phyloP scores from a whole-genome alignment of 2,329 filamentous ascomycete species.

The Colletotrichum truncatum region DNA sequence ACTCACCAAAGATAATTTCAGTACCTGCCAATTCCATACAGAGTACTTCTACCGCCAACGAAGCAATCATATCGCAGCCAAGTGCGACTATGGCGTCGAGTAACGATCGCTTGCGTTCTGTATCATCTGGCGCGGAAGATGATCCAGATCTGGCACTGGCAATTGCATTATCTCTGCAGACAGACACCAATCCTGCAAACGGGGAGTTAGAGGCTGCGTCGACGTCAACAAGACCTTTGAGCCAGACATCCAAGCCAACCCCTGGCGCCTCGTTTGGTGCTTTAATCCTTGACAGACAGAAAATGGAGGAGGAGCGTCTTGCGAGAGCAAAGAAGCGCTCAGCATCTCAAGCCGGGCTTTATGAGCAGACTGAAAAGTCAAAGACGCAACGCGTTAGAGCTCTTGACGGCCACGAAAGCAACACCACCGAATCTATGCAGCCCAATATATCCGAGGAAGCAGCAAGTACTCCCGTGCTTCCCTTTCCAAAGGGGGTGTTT shows the following conservation, averaged over 20 bases:
- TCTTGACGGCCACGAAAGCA: not conserved
- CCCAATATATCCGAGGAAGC: not conserved
- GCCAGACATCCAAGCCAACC: not conserved
- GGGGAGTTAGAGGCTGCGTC: not conserved
- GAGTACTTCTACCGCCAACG: no score
- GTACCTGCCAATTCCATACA: no score
- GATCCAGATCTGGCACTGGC: slow-evolving; percentile 69
- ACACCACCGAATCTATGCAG: not conserved
- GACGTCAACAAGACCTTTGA: not conserved
- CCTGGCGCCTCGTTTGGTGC: slow-evolving; percentile 44
- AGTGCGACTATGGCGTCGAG: not conserved
- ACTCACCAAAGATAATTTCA: no score
- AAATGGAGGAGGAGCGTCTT: slow-evolving; percentile 87
- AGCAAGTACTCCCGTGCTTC: slow-evolving; percentile 37
- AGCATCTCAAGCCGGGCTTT: slow-evolving; percentile 20
- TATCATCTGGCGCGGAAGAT: slow-evolving; percentile 48
- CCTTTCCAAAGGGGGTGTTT: slow-evolving; percentile 69
- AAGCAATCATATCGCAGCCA: no score
- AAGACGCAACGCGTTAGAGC: slow-evolving; percentile 23
- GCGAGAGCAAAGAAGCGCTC: slow-evolving; percentile 70
- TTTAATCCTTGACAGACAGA: slow-evolving; percentile 74
- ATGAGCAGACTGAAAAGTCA: slow-evolving; percentile 30
- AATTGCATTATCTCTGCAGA: slow-evolving; percentile 65
- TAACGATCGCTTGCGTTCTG: not conserved
- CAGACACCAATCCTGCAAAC: slow-evolving; percentile 29